Percentiles rank a stretch among this genome's conserved stretches.
Evolutionary conservation across 257 asterid species (phyloP).

Genomic region (Echites panduratus): DNA sequence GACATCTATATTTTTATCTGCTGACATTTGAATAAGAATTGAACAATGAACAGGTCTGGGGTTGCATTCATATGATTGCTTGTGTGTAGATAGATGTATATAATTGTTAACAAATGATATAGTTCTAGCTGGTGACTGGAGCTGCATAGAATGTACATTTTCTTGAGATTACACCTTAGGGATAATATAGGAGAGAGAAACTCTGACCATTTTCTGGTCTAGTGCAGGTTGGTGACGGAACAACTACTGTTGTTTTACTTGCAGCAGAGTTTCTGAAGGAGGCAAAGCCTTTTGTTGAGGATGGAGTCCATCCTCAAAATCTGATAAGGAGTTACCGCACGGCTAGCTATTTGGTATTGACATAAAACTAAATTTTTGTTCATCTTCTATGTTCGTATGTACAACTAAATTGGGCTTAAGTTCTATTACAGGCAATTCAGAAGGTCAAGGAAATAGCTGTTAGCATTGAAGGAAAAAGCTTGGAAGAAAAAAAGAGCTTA

Average conservation of each 20-base stretch:
- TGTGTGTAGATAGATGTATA: not conserved
- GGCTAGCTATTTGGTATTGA: slow-evolving; percentile 67
- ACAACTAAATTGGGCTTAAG: slow-evolving; percentile 10
- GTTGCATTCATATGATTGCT: not conserved
- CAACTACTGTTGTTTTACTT: slow-evolving; percentile 94
- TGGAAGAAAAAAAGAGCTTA: slow-evolving; percentile 83
- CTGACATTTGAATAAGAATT: not conserved
- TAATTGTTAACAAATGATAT: not conserved
- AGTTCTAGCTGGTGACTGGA: not conserved
- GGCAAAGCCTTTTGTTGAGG: slow-evolving; percentile 97
- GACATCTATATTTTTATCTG: not conserved
- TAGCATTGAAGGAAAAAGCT: slow-evolving; percentile 90
- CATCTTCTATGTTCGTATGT: slow-evolving; percentile 9
- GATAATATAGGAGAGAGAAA: not conserved
- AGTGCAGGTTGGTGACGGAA: slow-evolving; percentile 97
- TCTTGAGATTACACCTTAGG: not conserved
- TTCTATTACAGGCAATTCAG: slow-evolving; percentile 50
- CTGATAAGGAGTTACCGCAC: slow-evolving; percentile 82
- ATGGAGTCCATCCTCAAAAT: slow-evolving; percentile 97
- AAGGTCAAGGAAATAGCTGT: slow-evolving; percentile 72
- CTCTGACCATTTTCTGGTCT: slow-evolving; percentile 12
- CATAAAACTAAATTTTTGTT: not conserved
- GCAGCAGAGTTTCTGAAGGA: slow-evolving; percentile 95
- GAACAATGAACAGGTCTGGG: not conserved
- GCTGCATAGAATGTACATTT: not conserved